Evolutionary conservation across 2,329 filamentous ascomycete species (phyloP), one percentile per base, ranked within the genome.

Genomic region (Bimuria novae-zelandiae): DNA sequence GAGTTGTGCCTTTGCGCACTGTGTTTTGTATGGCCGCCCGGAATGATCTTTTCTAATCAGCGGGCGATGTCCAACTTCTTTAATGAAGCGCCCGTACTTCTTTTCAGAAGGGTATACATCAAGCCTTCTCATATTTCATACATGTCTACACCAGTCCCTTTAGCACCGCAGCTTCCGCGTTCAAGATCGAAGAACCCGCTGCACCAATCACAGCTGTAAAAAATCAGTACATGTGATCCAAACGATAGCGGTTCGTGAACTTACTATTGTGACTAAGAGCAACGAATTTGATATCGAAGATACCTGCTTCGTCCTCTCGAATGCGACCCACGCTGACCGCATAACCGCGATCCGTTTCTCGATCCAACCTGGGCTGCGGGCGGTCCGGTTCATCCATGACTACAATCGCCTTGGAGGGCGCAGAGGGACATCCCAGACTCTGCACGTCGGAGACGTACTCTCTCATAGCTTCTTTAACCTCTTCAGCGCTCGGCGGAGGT

Each of bases 221-320:
- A 19, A 14, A 39, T 72, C 61, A 72, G 66, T 51, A 54, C 29
- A 16, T 8, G 3, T 25, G 12, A 23, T 30, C 21, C 16, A 7
- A 85, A 53, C 12, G 23, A 37, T n/a, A 17, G 32, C n/a, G n/a
- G 7, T 22, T 36, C 36, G 19, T 16, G 16, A 33, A 75, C 77
- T 75, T 69, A 79, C 77, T 89, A 69, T 90, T 90, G 69, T 97
- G 94, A 70, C 90, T 96, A 63, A 97, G 79, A 21, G 92, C 91
- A 57, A 94, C 92, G 75, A 97, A 97, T 74, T 95, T 92, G 72
- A 97, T 84, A 71, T 97, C 94, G 68, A 97, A 97, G 61, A 96
- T 88, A 17, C 90, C 90, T 58, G 87, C 89, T 64, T 90, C 89
- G 65, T 96, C 92, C 73, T 93, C 87, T 41, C 94, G 80, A 23